Evolutionary conservation across 164 flowering plant genomes (phyloP).

Genomic region (Nymphaea thermarum): DNA sequence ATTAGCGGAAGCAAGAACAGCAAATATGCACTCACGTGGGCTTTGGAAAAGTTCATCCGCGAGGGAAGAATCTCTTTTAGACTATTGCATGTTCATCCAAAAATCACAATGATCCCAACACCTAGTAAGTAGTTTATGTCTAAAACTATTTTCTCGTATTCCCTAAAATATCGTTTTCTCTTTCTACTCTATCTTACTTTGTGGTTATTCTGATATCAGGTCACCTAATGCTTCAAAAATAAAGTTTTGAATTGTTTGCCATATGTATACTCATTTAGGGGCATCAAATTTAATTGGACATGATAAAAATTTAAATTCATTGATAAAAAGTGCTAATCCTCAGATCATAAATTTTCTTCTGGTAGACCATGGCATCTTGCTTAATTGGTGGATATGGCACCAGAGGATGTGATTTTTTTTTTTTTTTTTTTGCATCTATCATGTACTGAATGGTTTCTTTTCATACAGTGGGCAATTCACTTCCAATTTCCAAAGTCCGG

Average conservation of each 20-base stretch:
- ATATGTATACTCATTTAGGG: neutral
- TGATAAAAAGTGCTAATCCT: neutral
- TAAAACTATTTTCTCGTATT: neutral
- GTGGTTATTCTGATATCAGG: neutral
- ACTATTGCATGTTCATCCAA: slow-evolving; percentile 52
- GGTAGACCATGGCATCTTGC: neutral
- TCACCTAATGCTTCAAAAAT: neutral
- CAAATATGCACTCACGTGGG: slow-evolving; percentile 60
- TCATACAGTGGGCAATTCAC: slow-evolving; percentile 55
- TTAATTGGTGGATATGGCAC: too few relatives aligned
- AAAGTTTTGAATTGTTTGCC: neutral
- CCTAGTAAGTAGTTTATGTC: slow-evolving; percentile 32
- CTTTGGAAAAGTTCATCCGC: slow-evolving; percentile 57
- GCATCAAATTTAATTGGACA: neutral
- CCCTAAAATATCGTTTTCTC: neutral
- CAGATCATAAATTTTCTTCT: too few relatives aligned
- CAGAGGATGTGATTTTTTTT: too few relatives aligned
- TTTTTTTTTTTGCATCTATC: neutral
- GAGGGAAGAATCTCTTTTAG: slow-evolving; percentile 46
- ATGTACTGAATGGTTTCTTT: too few relatives aligned
- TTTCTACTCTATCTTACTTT: neutral
- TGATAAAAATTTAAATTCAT: neutral
- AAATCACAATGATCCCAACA: slow-evolving; percentile 39
- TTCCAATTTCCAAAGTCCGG: slow-evolving; percentile 60
- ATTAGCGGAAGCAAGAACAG: slow-evolving; percentile 46